Percentiles rank a stretch among this genome's conserved stretches.
Evolutionary conservation across 164 flowering plant species (phyloP).

Genomic region (Berberis vulgaris): DNA sequence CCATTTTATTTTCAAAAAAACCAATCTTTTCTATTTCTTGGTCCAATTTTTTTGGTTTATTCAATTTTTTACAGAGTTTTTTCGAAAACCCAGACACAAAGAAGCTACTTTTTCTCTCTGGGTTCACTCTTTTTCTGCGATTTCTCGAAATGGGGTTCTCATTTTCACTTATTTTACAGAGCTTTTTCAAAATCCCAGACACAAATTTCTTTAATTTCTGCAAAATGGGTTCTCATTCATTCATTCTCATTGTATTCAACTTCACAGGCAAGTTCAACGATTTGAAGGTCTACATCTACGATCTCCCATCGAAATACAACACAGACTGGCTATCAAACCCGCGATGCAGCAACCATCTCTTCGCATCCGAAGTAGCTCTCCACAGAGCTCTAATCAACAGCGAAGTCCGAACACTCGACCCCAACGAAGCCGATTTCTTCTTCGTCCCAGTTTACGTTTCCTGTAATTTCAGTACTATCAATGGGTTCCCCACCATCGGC

Average conservation of each 20-base stretch:
- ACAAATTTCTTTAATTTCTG: background rate
- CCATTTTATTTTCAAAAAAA: background rate
- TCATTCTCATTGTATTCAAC: too few species aligned
- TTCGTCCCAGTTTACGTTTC: constrained; percentile 93
- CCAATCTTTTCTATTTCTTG: background rate
- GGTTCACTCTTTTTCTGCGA: background rate
- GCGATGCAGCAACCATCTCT: constrained; percentile 68
- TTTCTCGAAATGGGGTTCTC: constrained; percentile 6
- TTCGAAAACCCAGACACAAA: too few species aligned
- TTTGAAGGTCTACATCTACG: constrained; percentile 69
- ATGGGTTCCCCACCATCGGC: constrained; percentile 88
- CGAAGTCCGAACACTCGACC: constrained; percentile 55
- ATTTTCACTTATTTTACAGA: constrained; percentile 3
- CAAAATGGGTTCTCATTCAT: too few species aligned
- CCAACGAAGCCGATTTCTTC: constrained; percentile 84
- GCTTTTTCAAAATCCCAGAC: constrained; percentile 5
- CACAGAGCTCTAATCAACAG: constrained; percentile 54
- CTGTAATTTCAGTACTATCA: constrained; percentile 80
- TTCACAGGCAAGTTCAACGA: constrained; percentile 15
- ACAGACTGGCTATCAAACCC: constrained; percentile 53
- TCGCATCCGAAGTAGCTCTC: constrained; percentile 89
- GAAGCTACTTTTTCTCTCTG: too few species aligned
- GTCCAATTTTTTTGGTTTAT: too few species aligned
- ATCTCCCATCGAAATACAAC: constrained; percentile 74
- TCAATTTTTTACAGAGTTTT: too few species aligned